Evolutionary conservation across 257 asterid species (phyloP).

Genomic region (Leptodermis oblonga): DNA sequence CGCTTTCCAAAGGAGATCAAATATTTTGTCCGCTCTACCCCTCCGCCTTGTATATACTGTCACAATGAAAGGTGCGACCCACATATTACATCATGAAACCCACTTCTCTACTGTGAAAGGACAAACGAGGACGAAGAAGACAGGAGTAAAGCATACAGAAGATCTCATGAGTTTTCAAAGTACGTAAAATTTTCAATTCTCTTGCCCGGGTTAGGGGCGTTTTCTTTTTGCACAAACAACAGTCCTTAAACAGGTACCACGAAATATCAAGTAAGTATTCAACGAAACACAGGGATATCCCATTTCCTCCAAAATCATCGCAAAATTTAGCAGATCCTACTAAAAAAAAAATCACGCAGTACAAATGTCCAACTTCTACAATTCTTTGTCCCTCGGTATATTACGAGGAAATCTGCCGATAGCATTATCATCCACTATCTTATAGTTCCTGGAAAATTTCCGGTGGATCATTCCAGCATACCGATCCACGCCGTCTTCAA

Average conservation of each 20-base stretch:
- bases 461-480: slow-evolving; percentile 61
- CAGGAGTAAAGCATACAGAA: too few relatives aligned
- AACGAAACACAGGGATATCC: background rate
- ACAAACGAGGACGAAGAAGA: too few relatives aligned
- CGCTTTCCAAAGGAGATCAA: background rate
- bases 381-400: slow-evolving; percentile 52
- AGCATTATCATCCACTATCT: slow-evolving; percentile 72
- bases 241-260: background rate
- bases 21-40: too few relatives aligned
- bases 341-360: background rate
- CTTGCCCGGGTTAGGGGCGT: too few relatives aligned
- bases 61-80: too few relatives aligned
- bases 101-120: too few relatives aligned
- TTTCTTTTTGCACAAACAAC: background rate
- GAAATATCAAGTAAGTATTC: background rate
- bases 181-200: too few relatives aligned
- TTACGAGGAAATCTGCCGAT: slow-evolving; percentile 62
- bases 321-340: background rate
- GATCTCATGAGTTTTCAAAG: too few relatives aligned
- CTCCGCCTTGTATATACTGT: too few relatives aligned
- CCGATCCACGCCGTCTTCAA: slow-evolving; percentile 56
- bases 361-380: slow-evolving; percentile 24
- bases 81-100: too few relatives aligned
- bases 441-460: slow-evolving; percentile 68
- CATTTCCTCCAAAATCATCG: background rate